Conservation (phyloP, 2,329 filamentous ascomycete species). For the Scolecobasidium constrictum region DNA sequence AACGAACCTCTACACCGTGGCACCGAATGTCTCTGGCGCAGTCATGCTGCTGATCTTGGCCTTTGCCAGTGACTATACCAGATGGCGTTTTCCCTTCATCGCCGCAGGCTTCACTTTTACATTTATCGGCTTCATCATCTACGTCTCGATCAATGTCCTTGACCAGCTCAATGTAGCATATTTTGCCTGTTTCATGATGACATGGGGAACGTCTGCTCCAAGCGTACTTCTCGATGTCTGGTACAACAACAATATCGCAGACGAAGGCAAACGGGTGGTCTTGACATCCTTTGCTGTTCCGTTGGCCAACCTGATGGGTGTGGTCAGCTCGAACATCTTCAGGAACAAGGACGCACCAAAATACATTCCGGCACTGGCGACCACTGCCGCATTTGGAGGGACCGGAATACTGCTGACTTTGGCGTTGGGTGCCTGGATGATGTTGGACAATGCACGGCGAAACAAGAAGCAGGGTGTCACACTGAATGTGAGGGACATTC, state of each 20-base stretch:
- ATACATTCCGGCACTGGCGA: slow-evolving; percentile 55
- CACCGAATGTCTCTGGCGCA: slow-evolving; percentile 65
- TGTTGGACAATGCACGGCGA: slow-evolving; percentile 51
- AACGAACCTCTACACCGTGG: slow-evolving; percentile 74
- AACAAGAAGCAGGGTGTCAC: slow-evolving; percentile 45
- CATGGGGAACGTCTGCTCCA: slow-evolving; percentile 63
- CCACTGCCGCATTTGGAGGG: slow-evolving; percentile 53
- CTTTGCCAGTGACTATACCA: slow-evolving; percentile 55
- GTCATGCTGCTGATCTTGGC: slow-evolving; percentile 62
- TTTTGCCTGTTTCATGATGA: slow-evolving; percentile 73
- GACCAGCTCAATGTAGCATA: slow-evolving; percentile 56
- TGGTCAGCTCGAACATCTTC: slow-evolving; percentile 61
- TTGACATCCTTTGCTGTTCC: slow-evolving; percentile 65
- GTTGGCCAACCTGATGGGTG: slow-evolving; percentile 65
- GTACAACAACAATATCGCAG: slow-evolving; percentile 77
- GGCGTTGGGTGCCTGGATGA: slow-evolving; percentile 52
- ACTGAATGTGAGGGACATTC: slow-evolving; percentile 40
- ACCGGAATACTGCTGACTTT: slow-evolving; percentile 45
- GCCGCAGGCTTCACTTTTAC: slow-evolving; percentile 63
- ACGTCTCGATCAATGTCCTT: slow-evolving; percentile 55
- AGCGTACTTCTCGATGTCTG: slow-evolving; percentile 57
- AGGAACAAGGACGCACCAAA: slow-evolving; percentile 43
- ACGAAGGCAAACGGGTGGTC: slow-evolving; percentile 61
- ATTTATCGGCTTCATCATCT: slow-evolving; percentile 70
- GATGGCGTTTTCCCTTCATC: slow-evolving; percentile 65